Percentiles rank a stretch among this genome's conserved stretches.
Conservation (phyloP, 1,284 basidiomycete genomes). For the Coniferiporia weirii region DNA sequence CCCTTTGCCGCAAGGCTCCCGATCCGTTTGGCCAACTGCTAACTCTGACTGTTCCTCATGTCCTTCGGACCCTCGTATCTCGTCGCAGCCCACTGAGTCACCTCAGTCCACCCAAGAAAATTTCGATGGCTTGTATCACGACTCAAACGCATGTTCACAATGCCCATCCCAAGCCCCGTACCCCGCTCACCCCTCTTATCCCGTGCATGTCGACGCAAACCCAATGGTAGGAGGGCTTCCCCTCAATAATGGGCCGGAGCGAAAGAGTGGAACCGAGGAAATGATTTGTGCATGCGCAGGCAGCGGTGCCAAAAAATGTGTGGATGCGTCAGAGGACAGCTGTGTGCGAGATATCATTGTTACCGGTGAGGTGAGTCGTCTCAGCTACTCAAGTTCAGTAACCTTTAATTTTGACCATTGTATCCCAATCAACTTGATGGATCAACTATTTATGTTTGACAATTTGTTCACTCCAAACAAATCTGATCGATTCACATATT, state of each 20-base stretch:
- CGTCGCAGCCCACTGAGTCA: no score
- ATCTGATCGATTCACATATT: background rate
- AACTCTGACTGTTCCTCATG: background rate
- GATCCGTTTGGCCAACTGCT: background rate
- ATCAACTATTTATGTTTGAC: background rate
- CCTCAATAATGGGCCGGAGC: background rate
- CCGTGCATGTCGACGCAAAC: background rate
- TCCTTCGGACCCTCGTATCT: no score
- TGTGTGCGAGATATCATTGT: conserved; percentile 9
- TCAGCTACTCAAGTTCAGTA: background rate
- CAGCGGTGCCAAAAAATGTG: background rate
- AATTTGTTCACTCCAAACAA: background rate
- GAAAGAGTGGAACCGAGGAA: background rate
- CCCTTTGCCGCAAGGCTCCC: background rate
- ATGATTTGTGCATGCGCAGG: background rate
- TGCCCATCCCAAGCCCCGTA: no score
- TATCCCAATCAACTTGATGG: background rate
- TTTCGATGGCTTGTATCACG: no score
- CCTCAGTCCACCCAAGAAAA: no score
- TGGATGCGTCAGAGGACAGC: background rate
- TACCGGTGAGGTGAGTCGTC: conserved; percentile 9
- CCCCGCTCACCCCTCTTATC: background rate
- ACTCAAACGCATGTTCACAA: no score
- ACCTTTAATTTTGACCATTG: background rate
- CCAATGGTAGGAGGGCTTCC: no score